Conservation (phyloP, 2,329 filamentous ascomycete genomes). For the Ploettnerulaceae sp. region DNA sequence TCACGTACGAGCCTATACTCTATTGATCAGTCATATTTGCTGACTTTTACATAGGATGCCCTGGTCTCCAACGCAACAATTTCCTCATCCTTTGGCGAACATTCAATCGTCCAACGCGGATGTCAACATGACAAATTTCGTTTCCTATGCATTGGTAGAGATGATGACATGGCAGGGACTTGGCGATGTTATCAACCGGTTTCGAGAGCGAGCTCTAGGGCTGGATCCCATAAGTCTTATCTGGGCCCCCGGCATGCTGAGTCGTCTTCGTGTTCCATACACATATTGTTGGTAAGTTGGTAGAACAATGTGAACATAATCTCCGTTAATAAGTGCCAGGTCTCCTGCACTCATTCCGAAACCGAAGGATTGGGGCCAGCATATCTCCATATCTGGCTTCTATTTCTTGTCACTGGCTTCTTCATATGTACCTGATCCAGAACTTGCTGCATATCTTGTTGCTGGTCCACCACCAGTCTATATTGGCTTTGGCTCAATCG, state of each 20-base stretch:
- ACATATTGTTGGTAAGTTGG: constrained; percentile 79
- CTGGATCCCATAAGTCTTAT: constrained; percentile 74
- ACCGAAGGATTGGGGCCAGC: constrained; percentile 67
- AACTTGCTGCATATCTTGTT: constrained; percentile 61
- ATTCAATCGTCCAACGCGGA: constrained; percentile 61
- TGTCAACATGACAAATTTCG: constrained; percentile 58
- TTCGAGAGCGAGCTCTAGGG: constrained; percentile 68
- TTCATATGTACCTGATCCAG: constrained; percentile 59
- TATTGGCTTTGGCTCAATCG: constrained; percentile 79
- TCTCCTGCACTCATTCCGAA: constrained; percentile 75
- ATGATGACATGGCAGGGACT: constrained; percentile 73
- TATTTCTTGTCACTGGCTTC: constrained; percentile 67
- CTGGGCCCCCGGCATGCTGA: constrained; percentile 76
- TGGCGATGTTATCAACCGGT: constrained; percentile 86
- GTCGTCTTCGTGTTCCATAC: constrained; percentile 70
- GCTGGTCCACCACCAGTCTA: constrained; percentile 70
- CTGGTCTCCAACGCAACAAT: constrained; percentile 65
- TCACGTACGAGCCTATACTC: constrained; percentile 58
- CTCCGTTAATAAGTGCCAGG: constrained; percentile 32
- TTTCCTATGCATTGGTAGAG: constrained; percentile 64
- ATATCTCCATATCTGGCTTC: constrained; percentile 72
- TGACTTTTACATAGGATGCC: constrained; percentile 48
- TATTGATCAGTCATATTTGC: background rate
- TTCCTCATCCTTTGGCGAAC: constrained; percentile 66
- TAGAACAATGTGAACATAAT: background rate